Percentiles rank a stretch among this genome's conserved stretches.
phyloP scores from a whole-genome alignment of 441 rosid species.

The Brassica hybrid region DNA sequence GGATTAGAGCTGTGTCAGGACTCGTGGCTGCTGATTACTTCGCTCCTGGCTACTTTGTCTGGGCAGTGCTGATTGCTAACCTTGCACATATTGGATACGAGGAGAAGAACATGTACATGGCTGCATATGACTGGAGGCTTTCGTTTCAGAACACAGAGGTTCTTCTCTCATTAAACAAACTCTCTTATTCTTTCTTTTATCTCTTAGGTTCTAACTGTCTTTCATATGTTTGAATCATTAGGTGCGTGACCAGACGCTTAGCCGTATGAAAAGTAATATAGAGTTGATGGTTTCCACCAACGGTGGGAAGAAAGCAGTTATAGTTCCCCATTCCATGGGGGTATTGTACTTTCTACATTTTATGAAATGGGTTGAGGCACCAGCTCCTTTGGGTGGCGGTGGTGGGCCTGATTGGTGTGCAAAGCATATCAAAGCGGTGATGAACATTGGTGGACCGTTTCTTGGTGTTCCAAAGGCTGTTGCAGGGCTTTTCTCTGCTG shows the following conservation, averaged over 20 bases:
- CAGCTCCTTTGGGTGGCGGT: slow-evolving; percentile 97
- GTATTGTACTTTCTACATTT: slow-evolving; percentile 90
- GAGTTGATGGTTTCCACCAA: slow-evolving; percentile 87
- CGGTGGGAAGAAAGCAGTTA: slow-evolving; percentile 85
- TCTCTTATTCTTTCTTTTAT: slow-evolving; percentile 5
- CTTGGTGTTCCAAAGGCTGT: slow-evolving; percentile 96
- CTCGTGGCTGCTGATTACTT: slow-evolving; percentile 99
- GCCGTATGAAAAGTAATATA: slow-evolving; percentile 83
- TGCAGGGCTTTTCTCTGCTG: slow-evolving; percentile 89
- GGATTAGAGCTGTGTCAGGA: slow-evolving; percentile 90
- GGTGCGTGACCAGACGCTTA: slow-evolving; percentile 93
- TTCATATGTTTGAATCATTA: slow-evolving; percentile 36
- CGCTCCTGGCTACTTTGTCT: slow-evolving; percentile 95
- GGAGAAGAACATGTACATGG: slow-evolving; percentile 96
- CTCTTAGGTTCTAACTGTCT: slow-evolving; percentile 10
- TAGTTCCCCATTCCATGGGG: slow-evolving; percentile 98
- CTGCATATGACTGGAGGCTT: slow-evolving; percentile 97
- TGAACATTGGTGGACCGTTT: slow-evolving; percentile 94
- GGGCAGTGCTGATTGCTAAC: slow-evolving; percentile 98
- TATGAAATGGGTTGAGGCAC: slow-evolving; percentile 99
- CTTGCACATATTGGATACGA: slow-evolving; percentile 95
- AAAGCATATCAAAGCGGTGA: slow-evolving; percentile 88
- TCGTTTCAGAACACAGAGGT: slow-evolving; percentile 98
- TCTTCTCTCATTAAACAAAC: slow-evolving; percentile 5
- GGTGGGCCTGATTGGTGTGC: slow-evolving; percentile 98